Base-by-base conservation (phyloP, 1,284 basidiomycete genomes). In the Mycosarcoma maydis region DNA sequence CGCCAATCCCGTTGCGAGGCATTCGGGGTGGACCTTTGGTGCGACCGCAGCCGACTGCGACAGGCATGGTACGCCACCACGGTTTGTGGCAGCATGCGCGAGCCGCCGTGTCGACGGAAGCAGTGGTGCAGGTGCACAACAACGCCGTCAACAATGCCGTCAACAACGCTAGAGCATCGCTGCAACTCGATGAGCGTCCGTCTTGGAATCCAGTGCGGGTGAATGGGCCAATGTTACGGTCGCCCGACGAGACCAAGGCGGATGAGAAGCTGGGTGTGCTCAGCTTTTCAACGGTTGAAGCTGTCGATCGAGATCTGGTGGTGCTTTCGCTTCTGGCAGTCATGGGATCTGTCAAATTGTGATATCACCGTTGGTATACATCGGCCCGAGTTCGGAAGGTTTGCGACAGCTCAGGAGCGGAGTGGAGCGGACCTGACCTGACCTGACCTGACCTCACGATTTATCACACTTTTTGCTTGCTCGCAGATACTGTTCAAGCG, bases 11-110 rank as follows among this genome's bases (percentile, higher is more conserved):
- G 3, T 37, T 47, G 11, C 41, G 59, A n/a, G 66, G 66, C 30
- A 69, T 69, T 30, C 66, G 66, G 9, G 66, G 66, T 19, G 66
- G 66, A 13, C 59, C 66, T n/a, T 41, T 69, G 20, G 8, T 69
- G 13, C 37, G 51, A 38, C 51, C 51, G 2, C 66, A 58, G n/a
- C 13, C 57, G 6, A 17, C 17, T 4, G 49, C 39, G 0, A 27
- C 16, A 0, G 59, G 51, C 8, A 51, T 39, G n/a, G 41, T 38
- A 4, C 50, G 55, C 6, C 55, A 55, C 13, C 59, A 61, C 17
- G 53, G 51, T 27, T 23, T 62, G 22, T 69, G 66, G 66, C 66
- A 69, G 48, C 51, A 69, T 19, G 55, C 39, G 30, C 24, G 66
- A 16, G 66, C 66, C 16, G 66, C 55, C 3, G 43, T 64, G 24